Evolutionary conservation across 2,329 filamentous ascomycete genomes (phyloP).

Genomic region (Aspergillus fumigatiaffinis): DNA sequence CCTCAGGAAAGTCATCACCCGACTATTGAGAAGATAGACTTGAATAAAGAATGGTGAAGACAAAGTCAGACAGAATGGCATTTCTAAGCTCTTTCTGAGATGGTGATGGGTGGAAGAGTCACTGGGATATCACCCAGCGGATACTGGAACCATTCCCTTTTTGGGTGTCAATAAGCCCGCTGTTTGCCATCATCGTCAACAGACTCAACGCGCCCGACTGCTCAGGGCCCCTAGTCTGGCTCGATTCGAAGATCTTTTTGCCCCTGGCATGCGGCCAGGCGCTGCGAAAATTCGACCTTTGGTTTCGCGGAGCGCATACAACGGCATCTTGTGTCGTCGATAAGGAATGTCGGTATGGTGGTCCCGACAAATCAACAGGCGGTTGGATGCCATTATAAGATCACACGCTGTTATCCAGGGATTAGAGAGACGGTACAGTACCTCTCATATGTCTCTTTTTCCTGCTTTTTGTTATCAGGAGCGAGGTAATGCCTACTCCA

Average conservation of each 20-base stretch:
- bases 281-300: background rate
- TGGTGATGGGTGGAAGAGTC: background rate
- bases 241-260: background rate
- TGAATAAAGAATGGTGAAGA: conserved; percentile 11
- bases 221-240: background rate
- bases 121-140: background rate
- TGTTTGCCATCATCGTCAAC: background rate
- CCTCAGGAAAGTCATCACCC: conserved; percentile 4
- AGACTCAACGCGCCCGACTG: background rate
- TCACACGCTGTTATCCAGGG: background rate
- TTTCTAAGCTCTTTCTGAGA: conserved; percentile 1
- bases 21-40: conserved; percentile 11
- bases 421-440: background rate
- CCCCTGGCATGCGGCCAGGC: background rate
- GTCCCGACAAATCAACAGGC: background rate
- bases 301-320: background rate
- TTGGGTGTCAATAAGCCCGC: conserved; percentile 24
- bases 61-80: background rate
- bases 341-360: background rate
- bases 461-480: background rate
- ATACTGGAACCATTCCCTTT: conserved; percentile 12
- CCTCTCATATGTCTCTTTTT: background rate
- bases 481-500: background rate
- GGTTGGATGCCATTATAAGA: background rate
- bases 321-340: background rate